A percentile compares a stretch with the other conserved stretches of the same genome.
Conservation (phyloP, 1,284 basidiomycete genomes). For the Irpex sp. region DNA sequence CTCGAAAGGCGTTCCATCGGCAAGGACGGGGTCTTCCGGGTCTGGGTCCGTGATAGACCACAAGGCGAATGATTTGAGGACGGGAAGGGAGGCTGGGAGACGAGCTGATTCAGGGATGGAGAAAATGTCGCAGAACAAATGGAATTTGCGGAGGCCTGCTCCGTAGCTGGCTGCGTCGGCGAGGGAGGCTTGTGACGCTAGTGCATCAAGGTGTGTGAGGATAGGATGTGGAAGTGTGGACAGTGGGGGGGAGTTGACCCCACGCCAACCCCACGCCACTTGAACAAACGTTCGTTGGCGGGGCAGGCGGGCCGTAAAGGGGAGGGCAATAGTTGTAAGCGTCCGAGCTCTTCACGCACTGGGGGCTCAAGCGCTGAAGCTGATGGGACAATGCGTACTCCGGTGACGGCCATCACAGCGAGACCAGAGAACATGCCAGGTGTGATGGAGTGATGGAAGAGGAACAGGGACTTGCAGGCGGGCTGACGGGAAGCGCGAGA, state of each 20-base stretch:
- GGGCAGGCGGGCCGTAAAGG: conserved; percentile 13
- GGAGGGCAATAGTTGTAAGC: too few species aligned
- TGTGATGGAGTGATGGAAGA: too few species aligned
- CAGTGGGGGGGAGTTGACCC: conserved; percentile 21
- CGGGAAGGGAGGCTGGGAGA: conserved; percentile 25
- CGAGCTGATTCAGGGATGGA: conserved; percentile 25
- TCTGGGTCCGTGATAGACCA: conserved; percentile 26
- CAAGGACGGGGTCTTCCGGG: conserved; percentile 11
- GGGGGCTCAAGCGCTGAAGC: too few species aligned
- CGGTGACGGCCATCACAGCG: too few species aligned
- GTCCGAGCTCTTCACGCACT: too few species aligned
- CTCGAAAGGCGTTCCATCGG: conserved; percentile 19
- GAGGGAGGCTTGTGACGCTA: conserved; percentile 23
- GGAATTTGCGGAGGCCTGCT: conserved; percentile 31
- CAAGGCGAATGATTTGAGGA: conserved; percentile 30
- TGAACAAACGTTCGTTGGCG: conserved; percentile 24
- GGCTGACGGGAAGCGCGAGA: conserved; percentile 22
- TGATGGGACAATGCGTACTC: too few species aligned
- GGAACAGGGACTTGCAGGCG: too few species aligned
- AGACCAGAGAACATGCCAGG: too few species aligned
- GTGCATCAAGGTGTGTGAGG: conserved; percentile 15
- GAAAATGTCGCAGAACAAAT: conserved; percentile 33
- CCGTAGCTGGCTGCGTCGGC: conserved; percentile 24
- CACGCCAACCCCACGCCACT: too few species aligned
- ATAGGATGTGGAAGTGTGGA: conserved; percentile 19